Evolutionary conservation across 2,329 filamentous ascomycete genomes (phyloP), one percentile per base, ranked within the genome.

Genomic region (Neofusicoccum laricinum): DNA sequence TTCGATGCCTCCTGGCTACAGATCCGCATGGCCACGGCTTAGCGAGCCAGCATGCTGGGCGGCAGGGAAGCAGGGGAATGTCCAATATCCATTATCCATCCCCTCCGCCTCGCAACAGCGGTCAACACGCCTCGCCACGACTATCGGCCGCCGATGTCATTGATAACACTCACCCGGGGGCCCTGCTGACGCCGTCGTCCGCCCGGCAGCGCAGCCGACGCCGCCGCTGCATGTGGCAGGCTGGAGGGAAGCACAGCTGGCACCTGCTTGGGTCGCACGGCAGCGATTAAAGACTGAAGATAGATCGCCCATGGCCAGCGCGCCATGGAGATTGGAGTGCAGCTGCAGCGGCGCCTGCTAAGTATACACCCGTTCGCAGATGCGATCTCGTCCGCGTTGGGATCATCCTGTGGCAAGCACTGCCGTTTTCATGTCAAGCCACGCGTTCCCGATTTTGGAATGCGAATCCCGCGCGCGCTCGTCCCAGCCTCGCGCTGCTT

Each of bases 401-500:
- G 55, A n/a, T 17, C 25, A 43, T 14, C 53, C 40, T 45, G 55
- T 25, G 25, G 55, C 41, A 17, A 43, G 30, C 41, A 59, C 25
- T n/a, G 45, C 58, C 45, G 58, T 50, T 61, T 61, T 50, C 58
- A 61, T 61, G 58, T 40, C 58, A 50, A 50, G 50, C 58, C 58
- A 50, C 58, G 58, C 58, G 58, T 64, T 64, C 62, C 62, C 62
- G 62, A 57, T 64, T 59, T 59, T 46, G 55, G 55, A 19, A 59
- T 59, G 55, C 55, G 55, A 59, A 59, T 59, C 55, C 55, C 55
- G 55, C 55, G 41, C 55, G 41, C 55, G 55, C 55, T 59, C 55
- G 55, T 59, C 41, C 55, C 55, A 59, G 55, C 55, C 55, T 59
- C 55, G 55, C 55, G 55, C 41, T 59, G 55, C 55, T 64, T 65